Evolutionary conservation across 1,139 yeast species (phyloP), one percentile per base, ranked within the genome.

Genomic region (Candida sp.): DNA sequence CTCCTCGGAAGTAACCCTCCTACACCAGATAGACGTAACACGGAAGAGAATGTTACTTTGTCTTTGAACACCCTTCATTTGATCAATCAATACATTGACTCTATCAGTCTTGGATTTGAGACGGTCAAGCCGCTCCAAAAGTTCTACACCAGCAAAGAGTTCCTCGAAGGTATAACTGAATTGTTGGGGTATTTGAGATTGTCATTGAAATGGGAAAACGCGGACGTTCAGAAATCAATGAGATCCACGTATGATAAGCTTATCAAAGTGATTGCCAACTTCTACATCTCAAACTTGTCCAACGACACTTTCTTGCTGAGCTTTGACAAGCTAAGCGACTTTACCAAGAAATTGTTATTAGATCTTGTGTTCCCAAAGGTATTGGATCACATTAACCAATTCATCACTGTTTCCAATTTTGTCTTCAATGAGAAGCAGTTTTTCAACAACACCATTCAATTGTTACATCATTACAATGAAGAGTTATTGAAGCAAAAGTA

Each of bases 121-220:
- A 61, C 59, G 4, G 50, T 63, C 3, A 57, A 57, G 7, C 56
- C 64, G 1, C 58, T 76, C 12, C 55, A 57, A 9, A 42, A 46
- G 1, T 67, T 68, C 44, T 75, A 69, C 48, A 51, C 58, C 8
- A 59, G 67, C 8, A 68, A 66, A 46, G 72, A 66, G 6, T 77
- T 77, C 69, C 53, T 76, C 3, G 80, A 77, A 51, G 77, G 81
- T 1, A 58, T 69, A 0, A 69, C 74, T 56, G 80, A 75, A 51
- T 57, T 76, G 23, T 54, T 75, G 28, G 78, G 76, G 0, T 70
- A 74, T 47, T 56, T 77, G 9, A 63, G 65, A 38, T 52, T 74
- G 17, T 60, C 71, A 3, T 47, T 65, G 5, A 59, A 59, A 7
- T 71, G 77, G 75, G 41, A 34, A 25, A 47, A 57, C n/a, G 60